phyloP scores from a whole-genome alignment of 2,329 filamentous ascomycete species.

The Sporothrix humicola region DNA sequence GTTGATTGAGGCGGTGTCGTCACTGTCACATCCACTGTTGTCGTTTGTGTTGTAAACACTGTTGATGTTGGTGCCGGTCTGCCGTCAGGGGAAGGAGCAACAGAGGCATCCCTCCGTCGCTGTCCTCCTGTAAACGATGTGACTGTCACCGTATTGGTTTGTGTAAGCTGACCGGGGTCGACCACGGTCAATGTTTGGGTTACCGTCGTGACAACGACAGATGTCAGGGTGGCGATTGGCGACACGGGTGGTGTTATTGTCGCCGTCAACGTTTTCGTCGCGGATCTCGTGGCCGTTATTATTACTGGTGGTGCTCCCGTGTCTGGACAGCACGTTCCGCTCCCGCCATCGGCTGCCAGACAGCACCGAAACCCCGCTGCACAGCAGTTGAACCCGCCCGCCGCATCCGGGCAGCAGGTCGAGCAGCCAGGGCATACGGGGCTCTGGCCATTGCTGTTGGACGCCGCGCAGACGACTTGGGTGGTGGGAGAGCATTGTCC shows the following conservation, averaged over 20 bases:
- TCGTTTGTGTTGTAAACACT: conserved; percentile 36
- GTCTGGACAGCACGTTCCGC: conserved; percentile 25
- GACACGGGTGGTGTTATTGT: background rate
- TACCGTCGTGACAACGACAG: conserved; percentile 37
- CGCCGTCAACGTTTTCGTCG: conserved; percentile 15
- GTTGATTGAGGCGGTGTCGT: conserved; percentile 32
- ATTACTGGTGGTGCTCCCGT: background rate
- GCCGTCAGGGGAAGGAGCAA: background rate
- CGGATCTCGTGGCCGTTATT: conserved; percentile 4
- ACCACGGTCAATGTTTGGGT: conserved; percentile 41
- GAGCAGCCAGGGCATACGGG: conserved; percentile 33
- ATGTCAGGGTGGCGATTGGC: conserved; percentile 28
- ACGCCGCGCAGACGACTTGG: conserved; percentile 27
- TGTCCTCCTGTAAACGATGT: conserved; percentile 30
- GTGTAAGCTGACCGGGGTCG: conserved; percentile 39
- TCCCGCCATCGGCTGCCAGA: conserved; percentile 9
- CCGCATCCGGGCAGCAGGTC: conserved; percentile 34
- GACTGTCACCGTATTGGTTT: conserved; percentile 38
- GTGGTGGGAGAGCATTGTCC: conserved; percentile 20
- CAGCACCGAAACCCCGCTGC: conserved; percentile 29
- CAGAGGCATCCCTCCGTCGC: background rate
- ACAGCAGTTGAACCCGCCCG: conserved; percentile 32
- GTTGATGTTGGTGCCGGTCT: background rate
- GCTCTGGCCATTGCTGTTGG: conserved; percentile 31
- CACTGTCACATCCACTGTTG: conserved; percentile 36